Evolutionary conservation across 108 stramenopile genomes (phyloP).

Genomic region (Chaetoceros tenuissimus): DNA sequence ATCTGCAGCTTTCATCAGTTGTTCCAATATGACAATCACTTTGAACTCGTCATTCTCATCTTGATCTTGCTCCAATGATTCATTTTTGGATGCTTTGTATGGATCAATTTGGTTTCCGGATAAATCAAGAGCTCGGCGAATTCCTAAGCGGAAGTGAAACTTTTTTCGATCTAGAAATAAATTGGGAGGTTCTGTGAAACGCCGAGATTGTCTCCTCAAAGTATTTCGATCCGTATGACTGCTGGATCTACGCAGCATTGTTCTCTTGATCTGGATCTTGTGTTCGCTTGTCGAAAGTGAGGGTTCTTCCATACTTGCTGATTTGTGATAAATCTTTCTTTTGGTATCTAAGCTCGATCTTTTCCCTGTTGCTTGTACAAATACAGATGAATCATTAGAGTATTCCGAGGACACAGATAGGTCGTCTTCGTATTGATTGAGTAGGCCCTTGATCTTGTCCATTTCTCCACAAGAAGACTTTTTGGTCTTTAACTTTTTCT

Average conservation of each 20-base stretch:
- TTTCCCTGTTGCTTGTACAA: too few species aligned
- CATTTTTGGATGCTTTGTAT: slow-evolving; percentile 16
- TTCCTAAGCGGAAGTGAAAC: slow-evolving; percentile 34
- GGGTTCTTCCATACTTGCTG: too few species aligned
- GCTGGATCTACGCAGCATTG: too few species aligned
- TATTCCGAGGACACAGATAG: neutral
- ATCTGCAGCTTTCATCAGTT: slow-evolving; percentile 57
- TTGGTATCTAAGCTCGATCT: too few species aligned
- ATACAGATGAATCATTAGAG: neutral
- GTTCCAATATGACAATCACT: slow-evolving; percentile 62
- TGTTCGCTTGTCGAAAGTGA: too few species aligned
- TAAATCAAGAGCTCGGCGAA: slow-evolving; percentile 64
- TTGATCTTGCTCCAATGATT: slow-evolving; percentile 13
- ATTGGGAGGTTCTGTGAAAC: neutral
- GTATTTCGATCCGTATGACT: too few species aligned
- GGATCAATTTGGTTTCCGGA: slow-evolving; percentile 55
- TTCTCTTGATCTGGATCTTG: too few species aligned
- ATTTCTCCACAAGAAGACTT: too few species aligned
- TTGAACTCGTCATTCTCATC: slow-evolving; percentile 62
- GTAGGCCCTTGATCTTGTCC: neutral
- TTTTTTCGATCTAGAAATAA: neutral
- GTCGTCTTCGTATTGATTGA: neutral
- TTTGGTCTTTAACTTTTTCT: too few species aligned
- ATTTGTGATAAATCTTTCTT: too few species aligned
- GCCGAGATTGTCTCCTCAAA: too few species aligned